Evolutionary conservation across 2,329 filamentous ascomycete species (phyloP), one percentile per base, ranked within the genome.

Genomic region (Colletotrichum acutatum): DNA sequence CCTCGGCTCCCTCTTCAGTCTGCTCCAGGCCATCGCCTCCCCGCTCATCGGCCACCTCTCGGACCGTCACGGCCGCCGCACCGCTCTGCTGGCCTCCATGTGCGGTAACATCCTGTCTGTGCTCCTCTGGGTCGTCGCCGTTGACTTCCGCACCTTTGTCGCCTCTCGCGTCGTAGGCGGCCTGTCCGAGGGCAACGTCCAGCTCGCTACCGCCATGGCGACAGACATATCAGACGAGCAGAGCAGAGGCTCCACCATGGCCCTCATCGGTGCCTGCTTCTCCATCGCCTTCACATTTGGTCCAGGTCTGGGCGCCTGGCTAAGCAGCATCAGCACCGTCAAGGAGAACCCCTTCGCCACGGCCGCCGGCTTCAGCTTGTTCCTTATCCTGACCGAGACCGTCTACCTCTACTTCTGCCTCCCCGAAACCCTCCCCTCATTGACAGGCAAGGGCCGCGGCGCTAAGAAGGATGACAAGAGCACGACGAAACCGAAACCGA

Each of bases 231-330:
- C 94, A 56, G 95, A 97, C 78, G 93, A 96, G 77, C 89, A 90
- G 70, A 93, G 92, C 78, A 91, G 97, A 32, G 95, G 96, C 26
- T 91, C 94, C 24, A 98, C 97, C 54, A 98, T 99, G 95, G 97
- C 97, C 8, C 88, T 99, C 67, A 96, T 99, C 32, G 97, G 97
- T 72, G 95, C 94, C 16, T 98, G 97, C 85, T 99, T 99, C 85
- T 97, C 94, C 74, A 92, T 99, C 77, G 97, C 97, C 22, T 99
- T 99, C 81, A 99, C 97, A 0, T 97, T 98, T 80, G 97, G 97
- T 0, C 97, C 97, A 0, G 95, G 95, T 11, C 88, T 99, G 8
- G 97, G 97, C 72, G 97, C 97, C 2, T 96, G 91, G 81, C 86
- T 99, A 26, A 93, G 94, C 75, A 92, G 90, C 64, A 91, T 98